Base-by-base conservation (phyloP, 2,329 filamentous ascomycete species). In the Talaromyces islandicus region DNA sequence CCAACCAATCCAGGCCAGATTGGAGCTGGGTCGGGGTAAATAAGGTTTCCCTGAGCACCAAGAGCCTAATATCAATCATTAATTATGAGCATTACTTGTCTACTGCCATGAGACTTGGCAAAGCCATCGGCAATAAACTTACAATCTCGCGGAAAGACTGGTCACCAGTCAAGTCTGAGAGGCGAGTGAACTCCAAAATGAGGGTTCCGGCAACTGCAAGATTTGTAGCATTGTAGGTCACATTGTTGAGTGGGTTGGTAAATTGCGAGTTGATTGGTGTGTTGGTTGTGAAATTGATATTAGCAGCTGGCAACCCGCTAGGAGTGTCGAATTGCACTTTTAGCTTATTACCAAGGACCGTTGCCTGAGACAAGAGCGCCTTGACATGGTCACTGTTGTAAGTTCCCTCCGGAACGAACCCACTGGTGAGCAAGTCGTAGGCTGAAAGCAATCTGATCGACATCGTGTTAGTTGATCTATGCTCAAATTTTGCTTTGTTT, bases 141-240 rank as follows among this genome's bases (percentile, higher is more conserved):
- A 65, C 64, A 32, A 62, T 24, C 41, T 64, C 32, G 6, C 63
- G 60, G 59, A 65, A 66, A 43, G 64, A 64, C 25, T 66, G 64
- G 51, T 66, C 65, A 7, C 65, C 65, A n/a, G 65, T 67, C 11
- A 67, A 55, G 59, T 67, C 65, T 6, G 65, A 66, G 4, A 67
- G 62, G 41, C 64, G 60, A 21, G 65, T 62, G 43, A 65, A 67
- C 53, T 67, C 65, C 27, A 67, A 41, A 41, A 67, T 65, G 54
- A 67, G 52, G 24, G 65, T 66, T 17, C 65, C 65, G n/a, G 65
- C 65, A 52, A 64, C 62, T 1, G 65, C 65, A 19, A 64, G 64
- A 41, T 67, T 67, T 17, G 64, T 67, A 48, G 63, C 63, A 35
- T 66, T 66, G 24, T 67, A 67, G 2, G 56, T 63, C 4, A 41